Conservation (phyloP, 2,329 filamentous ascomycete genomes). For the Amauroascus niger region DNA sequence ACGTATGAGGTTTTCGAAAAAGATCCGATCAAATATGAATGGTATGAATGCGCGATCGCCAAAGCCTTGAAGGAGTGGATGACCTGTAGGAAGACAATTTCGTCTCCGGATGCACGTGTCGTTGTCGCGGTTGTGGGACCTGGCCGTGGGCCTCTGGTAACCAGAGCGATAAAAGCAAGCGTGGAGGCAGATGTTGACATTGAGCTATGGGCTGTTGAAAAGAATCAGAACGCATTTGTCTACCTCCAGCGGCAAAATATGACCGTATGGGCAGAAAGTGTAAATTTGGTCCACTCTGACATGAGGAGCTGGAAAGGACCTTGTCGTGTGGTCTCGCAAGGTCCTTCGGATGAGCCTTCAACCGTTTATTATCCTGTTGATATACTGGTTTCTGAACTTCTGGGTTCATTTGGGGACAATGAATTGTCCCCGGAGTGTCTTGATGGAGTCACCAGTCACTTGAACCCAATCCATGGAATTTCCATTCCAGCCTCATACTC, state of each 20-base stretch:
- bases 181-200: conserved; percentile 65
- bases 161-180: conserved; percentile 73
- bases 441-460: conserved; percentile 85
- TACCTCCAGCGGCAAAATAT: conserved; percentile 80
- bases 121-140: conserved; percentile 89
- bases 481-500: conserved; percentile 92
- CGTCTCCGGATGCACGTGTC: conserved; percentile 59
- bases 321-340: conserved; percentile 28
- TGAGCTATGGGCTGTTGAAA: conserved; percentile 86
- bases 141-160: conserved; percentile 84
- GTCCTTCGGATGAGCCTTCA: conserved; percentile 9
- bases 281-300: conserved; percentile 87
- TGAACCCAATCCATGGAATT: conserved; percentile 72
- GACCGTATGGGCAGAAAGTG: conserved; percentile 65
- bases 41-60: conserved; percentile 78
- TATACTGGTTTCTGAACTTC: conserved; percentile 84
- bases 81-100: conserved; percentile 60
- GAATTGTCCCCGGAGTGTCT: conserved; percentile 94
- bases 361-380: conserved; percentile 49
- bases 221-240: conserved; percentile 96
- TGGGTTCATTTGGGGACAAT: conserved; percentile 91
- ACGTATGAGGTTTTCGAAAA: conserved; percentile 99
- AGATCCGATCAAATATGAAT: conserved; percentile 94
- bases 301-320: conserved; percentile 96
- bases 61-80: conserved; percentile 75